Base-by-base conservation (phyloP, 257 asterid species). In the Solanum virginianum region DNA sequence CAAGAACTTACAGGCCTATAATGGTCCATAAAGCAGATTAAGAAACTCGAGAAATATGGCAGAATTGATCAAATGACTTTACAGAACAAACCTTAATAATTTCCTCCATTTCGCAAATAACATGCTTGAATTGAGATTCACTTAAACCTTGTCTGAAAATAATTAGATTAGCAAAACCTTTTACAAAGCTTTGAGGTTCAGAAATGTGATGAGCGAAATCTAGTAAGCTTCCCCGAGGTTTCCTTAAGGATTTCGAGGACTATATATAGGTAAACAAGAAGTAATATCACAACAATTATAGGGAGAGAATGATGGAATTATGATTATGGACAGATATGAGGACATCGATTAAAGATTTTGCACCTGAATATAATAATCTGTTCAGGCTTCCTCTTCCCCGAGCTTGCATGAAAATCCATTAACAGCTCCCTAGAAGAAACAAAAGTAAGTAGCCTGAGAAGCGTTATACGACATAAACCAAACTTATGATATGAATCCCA, bases 361-460 rank as follows among this genome's bases (percentile, higher is more conserved):
- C 36, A 90, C 94, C 94, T 91, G 85, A 92, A 90, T 82, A 92
- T 88, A 66, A 92, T 87, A 24, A 92, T 87, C 55, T 90, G 95
- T 22, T 81, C 88, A 4, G 92, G 95, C 82, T 87, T 92, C 80
- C 39, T 84, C 66, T 86, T 80, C 26, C 88, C 89, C 15, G 92
- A 88, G 72, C 91, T 92, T 51, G 86, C 56, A 71, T 88, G 86
- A 68, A 91, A 91, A 79, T 91, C 92, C 75, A 80, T 15, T 84
- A 92, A 89, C 85, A 91, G 84, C 91, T 92, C 93, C 90, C 93
- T 92, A 47, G 29, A 63, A 75, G 49, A 79, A 79, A 53, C 26
- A 18, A 29, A 81, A 80, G 82, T 14, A 59, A 57, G 43, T 56
- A 60, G 62, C 9, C 22, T 56, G 55, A 41, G 15, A 43, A 53